A percentile compares a stretch with the other conserved stretches of the same genome.
Conservation (phyloP, 352 stramenopile species). For the Phytophthora cryptogea region DNA sequence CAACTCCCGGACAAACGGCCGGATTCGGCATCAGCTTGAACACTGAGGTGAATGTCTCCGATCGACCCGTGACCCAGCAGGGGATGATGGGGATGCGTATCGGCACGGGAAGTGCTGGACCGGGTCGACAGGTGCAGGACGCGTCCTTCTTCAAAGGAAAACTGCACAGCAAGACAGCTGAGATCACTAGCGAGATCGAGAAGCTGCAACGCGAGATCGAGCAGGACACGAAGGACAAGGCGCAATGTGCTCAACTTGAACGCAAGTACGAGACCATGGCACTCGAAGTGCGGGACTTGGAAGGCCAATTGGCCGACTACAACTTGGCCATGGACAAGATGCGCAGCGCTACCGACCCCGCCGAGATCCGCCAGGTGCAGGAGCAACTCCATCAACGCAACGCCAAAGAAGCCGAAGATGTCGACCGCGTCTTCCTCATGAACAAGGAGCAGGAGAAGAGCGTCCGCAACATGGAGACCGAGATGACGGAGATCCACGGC, state of each 20-base stretch:
- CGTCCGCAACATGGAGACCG: constrained; percentile 69
- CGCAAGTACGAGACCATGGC: constrained; percentile 78
- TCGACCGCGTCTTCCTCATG: constrained; percentile 89
- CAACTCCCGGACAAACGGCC: constrained; percentile 68
- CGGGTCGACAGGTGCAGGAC: constrained; percentile 86
- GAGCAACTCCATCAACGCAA: constrained; percentile 77
- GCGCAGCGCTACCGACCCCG: constrained; percentile 65
- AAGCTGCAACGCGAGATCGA: constrained; percentile 85
- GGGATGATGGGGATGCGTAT: constrained; percentile 93
- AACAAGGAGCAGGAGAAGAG: constrained; percentile 83
- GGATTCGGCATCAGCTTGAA: constrained; percentile 85
- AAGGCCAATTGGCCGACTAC: constrained; percentile 93
- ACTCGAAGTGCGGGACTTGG: constrained; percentile 77
- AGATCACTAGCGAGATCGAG: constrained; percentile 85
- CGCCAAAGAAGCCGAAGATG: constrained; percentile 85
- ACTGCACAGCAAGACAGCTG: constrained; percentile 89
- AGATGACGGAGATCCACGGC: constrained; percentile 78
- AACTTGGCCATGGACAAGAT: constrained; percentile 95
- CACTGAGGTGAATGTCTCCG: constrained; percentile 91
- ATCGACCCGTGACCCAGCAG: constrained; percentile 92
- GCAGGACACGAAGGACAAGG: constrained; percentile 87
- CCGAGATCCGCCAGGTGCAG: constrained; percentile 71
- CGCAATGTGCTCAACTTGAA: constrained; percentile 87
- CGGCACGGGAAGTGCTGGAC: constrained; percentile 57
- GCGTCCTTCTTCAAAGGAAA: constrained; percentile 90